Evolutionary conservation across 306 rosid species (phyloP).

Genomic region (Prunus dulcis): DNA sequence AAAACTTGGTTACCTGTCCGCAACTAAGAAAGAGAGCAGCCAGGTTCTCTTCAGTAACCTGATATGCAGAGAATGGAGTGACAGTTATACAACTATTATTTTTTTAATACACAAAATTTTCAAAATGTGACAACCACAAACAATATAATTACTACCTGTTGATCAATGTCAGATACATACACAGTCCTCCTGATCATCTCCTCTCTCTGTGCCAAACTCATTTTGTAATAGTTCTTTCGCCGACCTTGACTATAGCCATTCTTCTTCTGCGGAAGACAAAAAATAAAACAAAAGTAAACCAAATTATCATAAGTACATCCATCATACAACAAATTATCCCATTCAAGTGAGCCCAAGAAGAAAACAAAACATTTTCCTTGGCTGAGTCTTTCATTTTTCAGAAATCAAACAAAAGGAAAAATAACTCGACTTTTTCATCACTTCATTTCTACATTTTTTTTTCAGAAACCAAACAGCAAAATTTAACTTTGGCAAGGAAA

Average conservation of each 20-base stretch:
- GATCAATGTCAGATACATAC: slow-evolving; percentile 97
- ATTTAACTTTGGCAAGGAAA: not conserved
- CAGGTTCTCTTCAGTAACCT: slow-evolving; percentile 99
- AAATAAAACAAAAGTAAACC: not conserved
- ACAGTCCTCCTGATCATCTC: slow-evolving; percentile 96
- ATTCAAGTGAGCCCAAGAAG: not conserved
- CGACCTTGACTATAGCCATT: slow-evolving; percentile 77
- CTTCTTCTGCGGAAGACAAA: slow-evolving; percentile 54
- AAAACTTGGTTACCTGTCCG: slow-evolving; percentile 64
- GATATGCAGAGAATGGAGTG: slow-evolving; percentile 24
- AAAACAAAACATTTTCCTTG: not conserved
- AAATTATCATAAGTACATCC: not conserved
- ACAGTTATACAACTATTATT: slow-evolving; percentile 8
- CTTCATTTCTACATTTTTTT: not conserved
- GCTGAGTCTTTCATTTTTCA: not conserved
- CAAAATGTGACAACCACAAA: slow-evolving; percentile 11
- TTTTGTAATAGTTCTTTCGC: slow-evolving; percentile 59
- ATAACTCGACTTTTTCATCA: not conserved
- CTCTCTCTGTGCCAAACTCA: slow-evolving; percentile 69
- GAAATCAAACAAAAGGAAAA: slow-evolving; percentile 7
- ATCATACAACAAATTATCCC: not conserved
- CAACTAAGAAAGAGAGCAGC: slow-evolving; percentile 91
- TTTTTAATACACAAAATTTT: slow-evolving; percentile 7
- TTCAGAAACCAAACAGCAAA: slow-evolving; percentile 11
- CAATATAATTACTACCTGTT: slow-evolving; percentile 48